Base-by-base conservation (phyloP, 306 rosid genomes). In the Carpinus fangiana region DNA sequence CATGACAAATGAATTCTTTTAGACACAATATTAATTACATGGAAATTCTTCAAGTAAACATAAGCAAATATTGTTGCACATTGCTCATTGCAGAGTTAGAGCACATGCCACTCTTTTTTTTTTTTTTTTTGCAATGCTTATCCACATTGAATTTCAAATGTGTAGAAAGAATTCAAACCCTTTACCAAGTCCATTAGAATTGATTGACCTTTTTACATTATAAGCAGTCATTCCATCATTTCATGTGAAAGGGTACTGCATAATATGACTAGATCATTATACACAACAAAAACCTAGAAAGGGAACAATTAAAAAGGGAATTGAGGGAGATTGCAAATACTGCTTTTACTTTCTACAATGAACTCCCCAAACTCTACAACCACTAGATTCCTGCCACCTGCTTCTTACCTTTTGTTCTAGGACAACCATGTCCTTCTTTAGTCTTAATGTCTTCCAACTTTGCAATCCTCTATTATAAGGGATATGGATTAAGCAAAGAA, bases 381-480 rank as follows among this genome's bases (percentile, higher is more conserved):
- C 16, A 38, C 50, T 4, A 13, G 50, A 17, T 75, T 60, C 51
- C 12, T 28, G 8, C 26, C 38, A 21, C 18, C 9, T 9, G 38
- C 45, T 52, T 68, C 62, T 83, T 85, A 90, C 97, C 96, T 90
- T 86, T 68, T 93, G 98, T 81, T 95, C 98, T 62, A 95, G 85
- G 82, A 90, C 85, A 21, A 83, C 90, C 90, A 93, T 70, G 81
- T 95, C 99, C 74, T 88, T 91, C 89, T 91, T 93, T 48, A 91
- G 80, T 80, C 85, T 93, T 28, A 69, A 89, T 87, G 76, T 95
- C 98, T 87, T 93, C 94, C 78, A 95, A 79, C 79, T 95, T 96
- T 26, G 87, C 7, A 69, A 83, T 79, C 74, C 97, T 89, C 99
- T 95, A 90, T 69, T 71, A 73, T 45, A 69, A 38, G 43, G 55